These are phyloP conservation scores for Tephrocybe sp. DNA, from an alignment of 768 basidiomycete species.

Conservation along the genomic window DNA sequence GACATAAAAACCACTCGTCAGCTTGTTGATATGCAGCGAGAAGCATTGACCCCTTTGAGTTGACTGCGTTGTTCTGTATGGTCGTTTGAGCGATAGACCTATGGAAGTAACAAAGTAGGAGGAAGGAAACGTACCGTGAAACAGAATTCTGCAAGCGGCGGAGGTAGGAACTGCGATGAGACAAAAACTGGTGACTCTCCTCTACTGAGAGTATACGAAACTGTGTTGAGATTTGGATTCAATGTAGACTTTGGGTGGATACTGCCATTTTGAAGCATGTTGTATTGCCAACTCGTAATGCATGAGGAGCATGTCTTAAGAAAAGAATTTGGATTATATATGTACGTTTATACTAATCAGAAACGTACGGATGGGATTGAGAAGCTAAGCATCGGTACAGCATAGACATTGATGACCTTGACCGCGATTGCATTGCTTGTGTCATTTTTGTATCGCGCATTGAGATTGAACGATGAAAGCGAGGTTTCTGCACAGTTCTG, in stretches of 20 bases:
- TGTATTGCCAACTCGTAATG: constrained; percentile 4
- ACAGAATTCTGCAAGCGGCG: constrained; percentile 11
- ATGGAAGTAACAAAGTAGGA: too few relatives aligned
- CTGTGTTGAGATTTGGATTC: constrained; percentile 6
- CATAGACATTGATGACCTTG: constrained; percentile 13
- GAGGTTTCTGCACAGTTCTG: constrained; percentile 4
- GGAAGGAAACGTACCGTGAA: constrained; percentile 7
- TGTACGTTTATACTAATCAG: neutral
- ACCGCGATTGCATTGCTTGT: neutral
- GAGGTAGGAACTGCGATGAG: constrained; percentile 10
- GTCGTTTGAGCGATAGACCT: neutral
- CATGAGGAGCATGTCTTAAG: constrained; percentile 7
- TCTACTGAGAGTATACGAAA: constrained; percentile 8
- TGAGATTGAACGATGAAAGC: constrained; percentile 5
- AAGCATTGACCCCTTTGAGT: constrained; percentile 9
- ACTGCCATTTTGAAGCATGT: constrained; percentile 7
- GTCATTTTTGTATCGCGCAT: constrained; percentile 9
- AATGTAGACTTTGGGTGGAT: constrained; percentile 10
- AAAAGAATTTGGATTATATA: neutral
- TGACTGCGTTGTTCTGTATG: constrained; percentile 5
- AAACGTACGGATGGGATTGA: neutral
- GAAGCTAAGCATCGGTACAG: constrained; percentile 11
- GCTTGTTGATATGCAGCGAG: constrained; percentile 11
- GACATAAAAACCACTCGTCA: constrained; percentile 19
- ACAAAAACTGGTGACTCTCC: constrained; percentile 16